Conservation (phyloP, 805 yeast genomes). For the Komagataella pseudopastoris region DNA sequence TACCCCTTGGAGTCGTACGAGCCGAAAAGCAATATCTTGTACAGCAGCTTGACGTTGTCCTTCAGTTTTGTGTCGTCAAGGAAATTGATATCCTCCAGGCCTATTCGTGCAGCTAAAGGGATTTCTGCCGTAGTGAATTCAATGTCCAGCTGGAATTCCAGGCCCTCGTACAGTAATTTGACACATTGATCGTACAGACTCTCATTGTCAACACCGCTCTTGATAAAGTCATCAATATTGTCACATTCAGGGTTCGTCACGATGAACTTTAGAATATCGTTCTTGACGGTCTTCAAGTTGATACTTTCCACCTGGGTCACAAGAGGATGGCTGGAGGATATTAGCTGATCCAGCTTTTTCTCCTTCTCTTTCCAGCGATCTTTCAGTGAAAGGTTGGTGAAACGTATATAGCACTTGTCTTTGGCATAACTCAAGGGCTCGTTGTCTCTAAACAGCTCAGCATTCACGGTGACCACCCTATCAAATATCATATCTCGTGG, state of each 20-base stretch:
- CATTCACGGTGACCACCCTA: neutral
- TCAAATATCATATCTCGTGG: neutral
- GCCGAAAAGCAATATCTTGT: neutral
- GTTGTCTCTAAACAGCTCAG: neutral
- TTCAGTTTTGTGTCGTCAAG: neutral
- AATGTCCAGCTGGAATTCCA: neutral
- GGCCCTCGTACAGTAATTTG: neutral
- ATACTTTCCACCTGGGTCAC: neutral
- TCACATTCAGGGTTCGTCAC: neutral
- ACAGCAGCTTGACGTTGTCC: neutral
- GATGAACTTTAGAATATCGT: neutral
- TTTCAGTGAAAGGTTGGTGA: neutral
- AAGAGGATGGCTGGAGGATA: neutral
- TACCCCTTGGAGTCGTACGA: neutral
- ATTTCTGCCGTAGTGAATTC: neutral
- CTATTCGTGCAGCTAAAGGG: neutral
- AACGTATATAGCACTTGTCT: neutral
- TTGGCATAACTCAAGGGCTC: neutral
- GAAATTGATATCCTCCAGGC: neutral
- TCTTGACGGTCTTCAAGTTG: neutral
- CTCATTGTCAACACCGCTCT: neutral
- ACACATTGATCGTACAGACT: neutral
- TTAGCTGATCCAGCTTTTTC: neutral
- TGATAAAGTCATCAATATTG: neutral
- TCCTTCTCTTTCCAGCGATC: neutral